Percentiles rank a stretch among this genome's conserved stretches.
Evolutionary conservation across 495 filamentous ascomycete species (phyloP).

Genomic region (Tuber aestivum): DNA sequence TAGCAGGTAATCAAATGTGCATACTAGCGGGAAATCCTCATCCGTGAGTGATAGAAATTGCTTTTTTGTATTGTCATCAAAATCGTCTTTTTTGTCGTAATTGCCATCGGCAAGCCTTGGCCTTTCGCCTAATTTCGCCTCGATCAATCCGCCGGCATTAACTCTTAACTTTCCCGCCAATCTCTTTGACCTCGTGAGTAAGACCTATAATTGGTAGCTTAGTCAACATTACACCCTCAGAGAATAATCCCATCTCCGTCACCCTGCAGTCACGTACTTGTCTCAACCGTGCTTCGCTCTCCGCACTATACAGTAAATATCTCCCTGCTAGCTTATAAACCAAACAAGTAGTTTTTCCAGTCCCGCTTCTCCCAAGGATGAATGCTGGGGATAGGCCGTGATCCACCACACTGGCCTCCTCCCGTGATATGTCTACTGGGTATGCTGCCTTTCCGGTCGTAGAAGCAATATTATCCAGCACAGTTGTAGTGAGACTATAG

Average conservation of each 20-base stretch:
- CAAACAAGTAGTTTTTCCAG: slow-evolving; percentile 49
- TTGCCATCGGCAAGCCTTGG: background rate
- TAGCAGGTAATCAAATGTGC: slow-evolving; percentile 46
- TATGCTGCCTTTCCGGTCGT: slow-evolving; percentile 33
- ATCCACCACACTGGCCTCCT: slow-evolving; percentile 44
- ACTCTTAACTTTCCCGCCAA: slow-evolving; percentile 44
- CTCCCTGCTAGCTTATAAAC: slow-evolving; percentile 45
- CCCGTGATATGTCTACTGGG: slow-evolving; percentile 45
- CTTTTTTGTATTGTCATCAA: slow-evolving; percentile 11
- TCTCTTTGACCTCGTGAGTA: slow-evolving; percentile 47
- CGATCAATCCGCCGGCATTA: slow-evolving; percentile 43
- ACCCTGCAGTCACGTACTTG: slow-evolving; percentile 40
- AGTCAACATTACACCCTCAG: background rate
- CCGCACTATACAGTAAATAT: background rate
- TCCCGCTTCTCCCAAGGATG: slow-evolving; percentile 48
- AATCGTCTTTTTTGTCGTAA: background rate
- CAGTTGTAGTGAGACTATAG: slow-evolving; percentile 18
- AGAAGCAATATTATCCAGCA: slow-evolving; percentile 14
- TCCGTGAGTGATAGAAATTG: slow-evolving; percentile 27
- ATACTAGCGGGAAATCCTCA: slow-evolving; percentile 46
- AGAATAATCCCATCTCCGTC: background rate
- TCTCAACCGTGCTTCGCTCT: slow-evolving; percentile 23
- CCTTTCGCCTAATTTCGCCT: slow-evolving; percentile 14
- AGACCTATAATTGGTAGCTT: slow-evolving; percentile 21
- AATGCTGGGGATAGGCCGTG: slow-evolving; percentile 43